Base-by-base conservation (phyloP, 2,329 filamentous ascomycete genomes). In the Beauveria pseudobassiana region DNA sequence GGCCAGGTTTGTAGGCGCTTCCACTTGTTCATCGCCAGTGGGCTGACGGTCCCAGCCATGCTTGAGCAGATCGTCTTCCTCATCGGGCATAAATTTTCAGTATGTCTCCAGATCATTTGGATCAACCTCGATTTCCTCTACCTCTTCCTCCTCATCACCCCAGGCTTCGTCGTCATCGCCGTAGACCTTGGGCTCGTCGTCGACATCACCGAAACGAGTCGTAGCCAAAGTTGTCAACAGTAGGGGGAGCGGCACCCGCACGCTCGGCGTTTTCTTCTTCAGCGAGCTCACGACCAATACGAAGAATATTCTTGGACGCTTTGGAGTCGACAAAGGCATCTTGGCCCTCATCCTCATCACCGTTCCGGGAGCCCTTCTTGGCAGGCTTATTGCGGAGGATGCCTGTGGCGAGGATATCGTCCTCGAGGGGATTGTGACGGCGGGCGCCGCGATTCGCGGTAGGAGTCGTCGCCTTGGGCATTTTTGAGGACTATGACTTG, bases 61-160 rank as follows among this genome's bases (percentile, higher is more conserved):
- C 72, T 87, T 86, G 66, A 92, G 79, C 66, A 95, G 83, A 4
- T 90, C 86, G 66, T 93, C 83, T 64, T 91, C 87, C 67, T 89
- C 81, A 30, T 80, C 82, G 8, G 87, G 90, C 68, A 97, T 84
- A 73, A 97, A 98, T 69, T 89, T 92, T 75, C 93, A 90, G 79
- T 96, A 99, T 61, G 88, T 89, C 56, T 93, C 91, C 64, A 96
- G 81, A 67, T 99, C 95, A 63, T 89, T 86, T 2, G 93, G 92
- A 65, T 96, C 91, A 48, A 98, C 82, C 72, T 97, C 93, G 66
- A 90, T 78, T 65, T 89, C 84, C 66, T 90, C 84, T 3, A 84
- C 83, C 16, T 82, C 83, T 53, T 89, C 88, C 42, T 92, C 90
- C 40, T 93, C 90, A 52, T 91, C 90, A 54, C 91, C 89, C 28